Conservation (phyloP, 2,329 filamentous ascomycete genomes). For the Scedosporium aurantiacum region DNA sequence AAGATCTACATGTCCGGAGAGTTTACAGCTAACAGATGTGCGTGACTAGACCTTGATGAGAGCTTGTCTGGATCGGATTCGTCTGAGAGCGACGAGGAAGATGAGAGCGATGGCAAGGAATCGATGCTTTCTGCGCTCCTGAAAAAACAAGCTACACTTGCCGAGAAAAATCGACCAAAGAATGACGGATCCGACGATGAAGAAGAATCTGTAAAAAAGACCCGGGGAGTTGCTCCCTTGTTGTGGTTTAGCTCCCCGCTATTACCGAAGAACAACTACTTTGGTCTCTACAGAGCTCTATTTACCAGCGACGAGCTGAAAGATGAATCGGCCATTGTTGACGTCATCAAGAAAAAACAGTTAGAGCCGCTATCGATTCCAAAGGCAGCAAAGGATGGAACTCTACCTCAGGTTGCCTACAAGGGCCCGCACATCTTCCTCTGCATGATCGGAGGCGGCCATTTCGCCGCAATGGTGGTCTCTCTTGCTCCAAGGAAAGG, state of each 20-base stretch:
- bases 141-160: slow-evolving; percentile 71
- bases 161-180: slow-evolving; percentile 34
- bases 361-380: slow-evolving; percentile 48
- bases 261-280: slow-evolving; percentile 65
- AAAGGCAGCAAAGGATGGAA: slow-evolving; percentile 47
- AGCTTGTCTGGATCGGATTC: slow-evolving; percentile 81
- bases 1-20: neutral
- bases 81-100: slow-evolving; percentile 58
- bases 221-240: slow-evolving; percentile 59
- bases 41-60: slow-evolving; percentile 61
- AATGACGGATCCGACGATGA: slow-evolving; percentile 38
- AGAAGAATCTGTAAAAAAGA: slow-evolving; percentile 32
- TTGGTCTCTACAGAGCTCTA: slow-evolving; percentile 77
- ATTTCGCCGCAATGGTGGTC: slow-evolving; percentile 95
- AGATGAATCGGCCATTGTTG: slow-evolving; percentile 47
- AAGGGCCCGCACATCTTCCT: slow-evolving; percentile 81
- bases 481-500: slow-evolving; percentile 75
- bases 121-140: slow-evolving; percentile 65
- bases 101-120: slow-evolving; percentile 45
- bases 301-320: slow-evolving; percentile 64
- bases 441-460: slow-evolving; percentile 96
- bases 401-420: slow-evolving; percentile 42
- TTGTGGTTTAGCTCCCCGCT: slow-evolving; percentile 75
- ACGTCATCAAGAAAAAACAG: slow-evolving; percentile 67
- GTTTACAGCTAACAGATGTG: neutral